Evolutionary conservation across 176 grass and related monocot species (phyloP), one percentile per base, ranked within the genome.

Genomic region (Oryza punctata): DNA sequence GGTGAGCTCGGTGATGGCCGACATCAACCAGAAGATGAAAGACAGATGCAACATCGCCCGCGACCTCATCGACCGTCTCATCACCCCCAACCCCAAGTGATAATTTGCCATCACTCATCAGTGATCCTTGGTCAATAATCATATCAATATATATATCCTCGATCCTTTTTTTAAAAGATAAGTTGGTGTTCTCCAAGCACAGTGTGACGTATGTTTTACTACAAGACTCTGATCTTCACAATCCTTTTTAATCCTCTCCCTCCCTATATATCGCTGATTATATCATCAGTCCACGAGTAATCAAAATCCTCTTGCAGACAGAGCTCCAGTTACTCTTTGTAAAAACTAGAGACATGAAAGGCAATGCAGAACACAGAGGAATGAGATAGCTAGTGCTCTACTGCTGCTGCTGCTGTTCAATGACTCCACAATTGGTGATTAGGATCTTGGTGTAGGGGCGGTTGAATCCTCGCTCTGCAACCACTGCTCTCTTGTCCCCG

Each of bases 401-500:
- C 77, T 67, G 11, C 29, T 9, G 41, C 29, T 9, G 41, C 43
- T 85, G 86, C 25, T 85, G 88, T 18, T 88, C 73, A 37, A 87
- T 41, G 8, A 93, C 66, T 2, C 92, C 95, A 46, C 91, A 98
- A 46, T 95, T 95, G 29, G 92, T 90, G 40, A 98, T 76, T 9
- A 95, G 5, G 43, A 98, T 72, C 79, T 98, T 98, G 37, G 95
- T 88, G 72, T 95, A 98, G 0, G 95, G 95, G 27, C 95, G 86
- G 76, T 94, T 89, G 74, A 97, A 94, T 16, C 95, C 95, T 90
- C 92, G 77, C 76, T 95, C 95, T 12, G 92, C 95, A 44, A 98
- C 95, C 3, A 95, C 92, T 3, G 95, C 95, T 73, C 95, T 91
- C 88, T 95, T 98, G 85, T 98, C 95, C 10, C 95, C 95, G 5